Evolutionary conservation across 768 basidiomycete genomes (phyloP).

Genomic region (Russula sp.): DNA sequence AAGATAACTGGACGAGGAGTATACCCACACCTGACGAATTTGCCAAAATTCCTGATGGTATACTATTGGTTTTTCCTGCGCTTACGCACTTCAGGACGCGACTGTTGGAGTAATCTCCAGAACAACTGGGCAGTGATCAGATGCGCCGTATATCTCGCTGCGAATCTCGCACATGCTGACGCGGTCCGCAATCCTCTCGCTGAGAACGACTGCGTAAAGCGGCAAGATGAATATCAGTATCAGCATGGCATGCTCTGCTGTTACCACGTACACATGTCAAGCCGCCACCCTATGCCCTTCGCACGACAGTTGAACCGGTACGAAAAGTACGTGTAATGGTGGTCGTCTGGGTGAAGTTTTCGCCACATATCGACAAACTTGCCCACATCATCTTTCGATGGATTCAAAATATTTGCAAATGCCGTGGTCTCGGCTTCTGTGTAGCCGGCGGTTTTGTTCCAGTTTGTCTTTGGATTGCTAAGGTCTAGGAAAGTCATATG

Average conservation of each 20-base stretch:
- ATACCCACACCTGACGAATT: background rate
- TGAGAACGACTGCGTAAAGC: slow-evolving; percentile 57
- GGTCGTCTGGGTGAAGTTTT: slow-evolving; percentile 52
- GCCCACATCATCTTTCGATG: slow-evolving; percentile 33
- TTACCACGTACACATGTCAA: slow-evolving; percentile 65
- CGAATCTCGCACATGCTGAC: slow-evolving; percentile 83
- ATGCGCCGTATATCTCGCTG: slow-evolving; percentile 78
- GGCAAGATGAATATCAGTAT: background rate
- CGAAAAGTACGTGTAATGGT: slow-evolving; percentile 80
- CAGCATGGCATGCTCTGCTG: slow-evolving; percentile 2
- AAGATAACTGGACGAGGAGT: background rate
- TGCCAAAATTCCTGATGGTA: background rate
- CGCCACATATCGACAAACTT: slow-evolving; percentile 79
- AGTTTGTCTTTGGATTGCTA: slow-evolving; percentile 60
- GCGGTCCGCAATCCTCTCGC: slow-evolving; percentile 54
- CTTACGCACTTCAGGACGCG: background rate
- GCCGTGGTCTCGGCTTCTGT: slow-evolving; percentile 75
- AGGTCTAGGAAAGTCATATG: slow-evolving; percentile 42
- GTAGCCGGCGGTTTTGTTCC: slow-evolving; percentile 86
- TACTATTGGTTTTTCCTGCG: background rate
- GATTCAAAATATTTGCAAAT: slow-evolving; percentile 59
- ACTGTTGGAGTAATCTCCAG: slow-evolving; percentile 47
- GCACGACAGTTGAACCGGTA: slow-evolving; percentile 73
- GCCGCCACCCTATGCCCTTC: slow-evolving; percentile 82
- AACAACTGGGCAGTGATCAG: slow-evolving; percentile 77